A percentile compares a stretch with the other conserved stretches of the same genome.
phyloP scores from a whole-genome alignment of 2,329 filamentous ascomycete genomes.

The Scolecobasidium constrictum region DNA sequence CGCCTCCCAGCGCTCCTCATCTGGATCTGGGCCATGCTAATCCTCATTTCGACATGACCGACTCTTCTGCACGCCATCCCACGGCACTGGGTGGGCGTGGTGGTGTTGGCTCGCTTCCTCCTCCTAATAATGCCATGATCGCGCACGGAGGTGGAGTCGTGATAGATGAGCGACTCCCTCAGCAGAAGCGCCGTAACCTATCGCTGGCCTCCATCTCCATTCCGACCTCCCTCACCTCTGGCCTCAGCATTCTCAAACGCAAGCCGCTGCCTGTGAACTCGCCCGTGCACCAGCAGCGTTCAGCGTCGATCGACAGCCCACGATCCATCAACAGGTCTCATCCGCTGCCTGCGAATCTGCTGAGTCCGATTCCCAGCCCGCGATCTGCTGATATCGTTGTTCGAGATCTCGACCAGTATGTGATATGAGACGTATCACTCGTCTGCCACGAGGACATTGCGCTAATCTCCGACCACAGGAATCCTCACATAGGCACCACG shows the following conservation, averaged over 20 bases:
- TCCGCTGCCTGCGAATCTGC: conserved; percentile 17
- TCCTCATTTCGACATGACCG: conserved; percentile 7
- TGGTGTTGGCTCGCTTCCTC: too few species aligned
- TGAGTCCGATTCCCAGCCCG: conserved; percentile 21
- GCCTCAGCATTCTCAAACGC: conserved; percentile 31
- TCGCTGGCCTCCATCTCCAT: conserved; percentile 29
- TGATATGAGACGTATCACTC: conserved; percentile 16
- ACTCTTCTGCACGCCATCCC: too few species aligned
- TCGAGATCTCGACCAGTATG: conserved; percentile 28
- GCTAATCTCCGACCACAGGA: conserved; percentile 35
- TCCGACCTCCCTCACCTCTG: conserved; percentile 30
- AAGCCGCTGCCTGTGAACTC: conserved; percentile 44
- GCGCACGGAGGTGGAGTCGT: too few species aligned
- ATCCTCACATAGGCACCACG: conserved; percentile 8
- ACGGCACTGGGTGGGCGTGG: too few species aligned
- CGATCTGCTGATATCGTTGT: conserved; percentile 23
- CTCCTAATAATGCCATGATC: too few species aligned
- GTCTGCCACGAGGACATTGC: conserved; percentile 16
- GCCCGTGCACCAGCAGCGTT: conserved; percentile 27
- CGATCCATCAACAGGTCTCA: conserved; percentile 13
- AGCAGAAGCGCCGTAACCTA: neutral
- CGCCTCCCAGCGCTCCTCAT: neutral
- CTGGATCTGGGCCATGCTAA: conserved; percentile 1
- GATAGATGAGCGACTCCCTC: too few species aligned
- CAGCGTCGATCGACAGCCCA: conserved; percentile 21